These are phyloP conservation scores for Hordeum pubiflorum DNA, from an alignment of 202 grass and related monocot genomes.

Conservation along the genomic window DNA sequence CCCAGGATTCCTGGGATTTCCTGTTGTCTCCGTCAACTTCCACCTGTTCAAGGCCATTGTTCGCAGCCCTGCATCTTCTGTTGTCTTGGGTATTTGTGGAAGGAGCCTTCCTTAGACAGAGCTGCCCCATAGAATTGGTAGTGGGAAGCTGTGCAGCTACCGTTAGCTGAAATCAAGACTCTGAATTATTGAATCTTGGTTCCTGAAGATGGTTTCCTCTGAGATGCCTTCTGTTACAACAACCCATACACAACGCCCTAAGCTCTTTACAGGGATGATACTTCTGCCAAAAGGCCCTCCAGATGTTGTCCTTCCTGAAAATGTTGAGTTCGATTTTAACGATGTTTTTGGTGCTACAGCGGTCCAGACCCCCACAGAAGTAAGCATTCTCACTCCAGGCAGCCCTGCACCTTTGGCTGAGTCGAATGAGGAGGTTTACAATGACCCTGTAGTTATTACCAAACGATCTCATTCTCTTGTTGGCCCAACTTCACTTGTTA, in stretches of 20 bases:
- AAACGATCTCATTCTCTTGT: conserved; percentile 92
- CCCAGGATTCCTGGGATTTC: conserved; percentile 65
- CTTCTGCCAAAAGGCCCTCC: conserved; percentile 71
- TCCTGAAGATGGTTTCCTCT: conserved; percentile 74
- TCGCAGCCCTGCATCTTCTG: conserved; percentile 76
- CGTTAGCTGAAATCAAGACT: conserved; percentile 9
- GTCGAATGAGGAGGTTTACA: conserved; percentile 56
- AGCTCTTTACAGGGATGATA: conserved; percentile 56
- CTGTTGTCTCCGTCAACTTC: conserved; percentile 66
- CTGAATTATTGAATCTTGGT: conserved; percentile 13
- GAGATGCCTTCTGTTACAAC: conserved; percentile 42
- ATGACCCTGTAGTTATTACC: conserved; percentile 64
- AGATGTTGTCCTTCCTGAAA: conserved; percentile 72
- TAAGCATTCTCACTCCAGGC: conserved; percentile 43
- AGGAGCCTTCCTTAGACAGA: conserved; percentile 38
- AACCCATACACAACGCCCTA: conserved; percentile 31
- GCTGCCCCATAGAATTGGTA: neutral
- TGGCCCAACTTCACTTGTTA: conserved; percentile 66
- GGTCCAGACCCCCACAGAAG: conserved; percentile 45
- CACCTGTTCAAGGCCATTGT: conserved; percentile 96
- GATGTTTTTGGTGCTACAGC: conserved; percentile 80
- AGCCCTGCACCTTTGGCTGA: conserved; percentile 44
- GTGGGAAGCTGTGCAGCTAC: conserved; percentile 1
- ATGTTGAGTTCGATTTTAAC: conserved; percentile 84
- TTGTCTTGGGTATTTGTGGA: conserved; percentile 47